phyloP scores from a whole-genome alignment of 2,329 filamentous ascomycete genomes.

The Ceratocystis destructans region DNA sequence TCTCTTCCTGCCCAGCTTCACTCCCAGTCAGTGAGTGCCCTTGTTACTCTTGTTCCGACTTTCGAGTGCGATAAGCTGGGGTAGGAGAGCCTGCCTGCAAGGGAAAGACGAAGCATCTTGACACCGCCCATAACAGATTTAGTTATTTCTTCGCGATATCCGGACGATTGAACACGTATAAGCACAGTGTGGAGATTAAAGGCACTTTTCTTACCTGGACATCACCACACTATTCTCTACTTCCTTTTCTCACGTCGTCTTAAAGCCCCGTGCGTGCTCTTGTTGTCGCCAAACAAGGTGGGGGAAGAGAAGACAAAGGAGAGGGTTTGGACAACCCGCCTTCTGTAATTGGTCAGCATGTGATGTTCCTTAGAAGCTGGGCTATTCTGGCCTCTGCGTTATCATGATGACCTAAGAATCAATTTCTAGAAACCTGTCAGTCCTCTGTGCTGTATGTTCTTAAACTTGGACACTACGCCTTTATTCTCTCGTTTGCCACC shows the following conservation, averaged over 20 bases:
- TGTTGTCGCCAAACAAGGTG: neutral
- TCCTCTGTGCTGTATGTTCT: neutral
- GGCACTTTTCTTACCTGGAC: too few relatives aligned
- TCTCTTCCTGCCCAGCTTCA: neutral
- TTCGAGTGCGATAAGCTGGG: neutral
- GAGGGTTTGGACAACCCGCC: neutral
- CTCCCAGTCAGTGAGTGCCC: too few relatives aligned
- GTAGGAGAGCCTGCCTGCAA: too few relatives aligned
- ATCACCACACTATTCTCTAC: neutral
- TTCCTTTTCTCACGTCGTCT: neutral
- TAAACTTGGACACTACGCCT: neutral
- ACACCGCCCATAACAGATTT: too few relatives aligned
- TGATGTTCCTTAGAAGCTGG: neutral
- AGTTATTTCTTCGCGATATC: neutral
- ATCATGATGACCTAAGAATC: constrained; percentile 1
- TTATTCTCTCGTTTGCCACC: neutral
- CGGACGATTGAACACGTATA: neutral
- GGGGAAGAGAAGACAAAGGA: too few relatives aligned
- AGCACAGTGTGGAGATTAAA: neutral
- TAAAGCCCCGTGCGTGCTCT: neutral
- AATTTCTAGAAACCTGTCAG: constrained; percentile 1
- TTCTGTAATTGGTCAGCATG: neutral
- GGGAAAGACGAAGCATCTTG: too few relatives aligned
- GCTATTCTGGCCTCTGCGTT: neutral
- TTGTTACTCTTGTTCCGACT: neutral